Base-by-base conservation (phyloP, 768 basidiomycete species). In the Suillus clintonianus region DNA sequence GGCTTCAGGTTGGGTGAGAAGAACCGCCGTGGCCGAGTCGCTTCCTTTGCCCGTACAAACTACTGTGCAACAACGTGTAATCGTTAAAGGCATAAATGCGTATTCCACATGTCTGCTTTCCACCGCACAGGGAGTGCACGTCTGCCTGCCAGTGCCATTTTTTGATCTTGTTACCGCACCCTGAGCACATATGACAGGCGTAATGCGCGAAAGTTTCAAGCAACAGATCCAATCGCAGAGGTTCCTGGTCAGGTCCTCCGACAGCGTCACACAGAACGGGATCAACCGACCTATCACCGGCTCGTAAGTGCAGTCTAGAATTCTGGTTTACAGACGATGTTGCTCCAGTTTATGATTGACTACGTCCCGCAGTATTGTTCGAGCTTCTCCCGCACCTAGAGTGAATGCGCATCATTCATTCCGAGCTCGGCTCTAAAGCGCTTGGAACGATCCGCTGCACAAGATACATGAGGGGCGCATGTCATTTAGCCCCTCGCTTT, bases 401-500 rank as follows among this genome's bases (percentile, higher is more conserved):
- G 24, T 39, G 14, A 57, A 57, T 41, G 39, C 6, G 56, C 24
- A 57, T 41, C 39, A 6, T 57, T 53, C 56, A 57, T 41, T 57
- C 37, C 56, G 39, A 57, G 17, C 56, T 70, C 60, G 66, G 51
- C 67, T 67, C 58, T 64, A 69, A 67, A 22, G 65, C 68, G 64
- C 65, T 70, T 76, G 71, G 72, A 72, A 71, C 69, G 74, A 77
- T 77, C 68, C 65, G 68, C 68, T 67, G 64, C 73, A 34, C 41
- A 36, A 76, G 74, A 77, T 76, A 76, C 70, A 76, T 76, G 76
- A 76, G 73, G 51, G 68, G 71, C 75, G 73, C 75, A 73, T 76
- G 70, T 47, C 63, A 54, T 63, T 71, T 62, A 67, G 68, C 68
- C 67, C 70, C 68, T 74, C 72, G 69, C 71, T 71, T 74, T 70